Evolutionary conservation across 129 eudicot genomes (phyloP), one percentile per base, ranked within the genome.

Genomic region (Chrysanthemum makinoi): DNA sequence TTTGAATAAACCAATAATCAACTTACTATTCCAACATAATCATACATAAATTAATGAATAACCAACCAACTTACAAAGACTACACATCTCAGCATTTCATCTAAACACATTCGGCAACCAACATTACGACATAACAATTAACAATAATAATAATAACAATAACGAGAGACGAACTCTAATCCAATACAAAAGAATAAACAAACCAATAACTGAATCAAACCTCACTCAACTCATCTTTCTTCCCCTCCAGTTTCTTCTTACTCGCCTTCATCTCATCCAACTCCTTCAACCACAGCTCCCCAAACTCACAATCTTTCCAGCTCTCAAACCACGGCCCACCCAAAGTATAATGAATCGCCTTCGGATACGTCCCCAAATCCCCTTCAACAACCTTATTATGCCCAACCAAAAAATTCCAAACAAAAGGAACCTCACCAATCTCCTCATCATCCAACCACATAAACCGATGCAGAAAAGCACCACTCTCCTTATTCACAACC

Each of bases 321-420:
- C 85, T 90, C 81, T 94, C 97, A 56, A 94, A 94, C 99, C 99
- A 94, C 9, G 99, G 99, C 54, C 97, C 99, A 1, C 99, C 99
- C 1, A 90, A 85, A 2, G 99, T 94, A 54, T 94, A 94, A 81
- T 94, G 99, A 55, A 94, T 82, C 0, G 99, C 99, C 77, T 82
- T 94, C 0, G 99, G 99, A 33, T 22, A 79, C 0, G 97, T 87
- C 57, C 54, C 72, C 56, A 71, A 56, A 71, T 87, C 90, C 17
- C 74, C 89, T 61, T 90, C 79, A 50, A 79, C 91, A 60, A 86
- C 97, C 88, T 61, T 73, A 19, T 94, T 89, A 83, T 94, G 97
- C 30, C 99, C 99, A 68, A 94, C 99, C 15, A 94, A 93, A 73
- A 94, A 94, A 56, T 94, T 94, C 99, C 99, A 94, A 66, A 94